Base-by-base conservation (phyloP, 176 grass and related monocot genomes). In the Carex kokanica region DNA sequence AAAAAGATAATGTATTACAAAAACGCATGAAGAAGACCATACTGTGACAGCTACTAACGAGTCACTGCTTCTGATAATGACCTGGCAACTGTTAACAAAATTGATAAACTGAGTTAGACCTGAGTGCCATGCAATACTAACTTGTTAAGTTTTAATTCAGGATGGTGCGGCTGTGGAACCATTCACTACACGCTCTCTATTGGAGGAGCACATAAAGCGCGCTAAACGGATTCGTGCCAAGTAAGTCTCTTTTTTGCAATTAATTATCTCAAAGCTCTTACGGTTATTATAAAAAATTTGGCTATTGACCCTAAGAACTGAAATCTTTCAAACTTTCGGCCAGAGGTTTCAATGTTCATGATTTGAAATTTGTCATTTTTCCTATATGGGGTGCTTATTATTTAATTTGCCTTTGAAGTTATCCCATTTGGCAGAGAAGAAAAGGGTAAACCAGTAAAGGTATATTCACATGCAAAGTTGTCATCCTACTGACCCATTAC, bases 161-260 rank as follows among this genome's bases (percentile, higher is more conserved):
- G 41, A 82, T 52, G 61, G 47, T 32, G 36, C 13, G 15, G 41
- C 60, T 66, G 60, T 25, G 38, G 80, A 82, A 65, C 41, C 41
- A 82, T 49, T 53, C 11, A 82, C 80, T 29, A 67, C 80, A 47
- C 34, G 38, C 8, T 64, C 60, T 67, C 59, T 82, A 67, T 66
- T 82, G 59, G 59, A 82, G 38, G 80, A 49, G 31, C 80, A 82
- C 62, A 67, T 82, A 67, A 82, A 82, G 25, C 59, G 61, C 6
- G 80, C 60, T 49, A 82, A 64, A 49, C 20, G 38, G 27, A 51
- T 82, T n/a, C 80, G 80, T 51, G 21, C 80, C 80, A 82, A 40
- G 80, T 20, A 63, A 82, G 59, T 49, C 54, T 47, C 58, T 81
- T 24, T 57, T 61, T 63, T 81, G 31, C 25, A 82, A 54, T 17